Conservation (phyloP, 176 grass and related monocot species). For the Musa itinerans region DNA sequence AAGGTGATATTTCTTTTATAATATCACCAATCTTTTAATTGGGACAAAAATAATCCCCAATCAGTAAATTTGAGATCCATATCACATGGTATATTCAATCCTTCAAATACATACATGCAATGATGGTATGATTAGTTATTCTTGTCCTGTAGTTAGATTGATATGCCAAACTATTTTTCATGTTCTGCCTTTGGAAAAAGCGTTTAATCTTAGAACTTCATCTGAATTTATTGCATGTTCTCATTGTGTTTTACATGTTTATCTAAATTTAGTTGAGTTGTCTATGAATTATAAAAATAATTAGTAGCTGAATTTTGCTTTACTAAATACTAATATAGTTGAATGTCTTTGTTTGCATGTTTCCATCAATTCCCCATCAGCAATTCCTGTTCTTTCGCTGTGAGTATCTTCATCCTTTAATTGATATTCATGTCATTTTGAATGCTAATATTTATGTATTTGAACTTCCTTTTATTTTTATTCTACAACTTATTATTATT, state of each 20-base stretch:
- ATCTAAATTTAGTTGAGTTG: background rate
- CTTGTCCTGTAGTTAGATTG: background rate
- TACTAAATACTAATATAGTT: constrained; percentile 26
- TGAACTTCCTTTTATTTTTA: background rate
- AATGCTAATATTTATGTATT: background rate
- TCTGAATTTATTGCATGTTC: background rate
- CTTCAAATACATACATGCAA: background rate
- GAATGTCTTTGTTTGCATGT: constrained; percentile 39
- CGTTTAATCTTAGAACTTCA: background rate
- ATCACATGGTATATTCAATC: too few relatives aligned
- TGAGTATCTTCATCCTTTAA: constrained; percentile 38
- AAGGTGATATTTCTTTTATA: too few relatives aligned
- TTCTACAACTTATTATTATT: background rate
- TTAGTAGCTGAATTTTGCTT: constrained; percentile 5
- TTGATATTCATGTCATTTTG: background rate
- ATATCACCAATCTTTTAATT: too few relatives aligned
- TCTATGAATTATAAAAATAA: background rate
- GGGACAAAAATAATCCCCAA: too few relatives aligned
- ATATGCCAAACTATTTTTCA: background rate
- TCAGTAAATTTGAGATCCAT: too few relatives aligned
- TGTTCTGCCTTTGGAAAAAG: background rate
- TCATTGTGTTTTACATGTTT: background rate
- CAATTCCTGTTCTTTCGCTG: constrained; percentile 98
- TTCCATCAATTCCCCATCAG: constrained; percentile 38
- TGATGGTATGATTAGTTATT: background rate